A percentile compares a stretch with the other conserved stretches of the same genome.
phyloP scores from a whole-genome alignment of 2,329 filamentous ascomycete species.

The Monilinia laxa region DNA sequence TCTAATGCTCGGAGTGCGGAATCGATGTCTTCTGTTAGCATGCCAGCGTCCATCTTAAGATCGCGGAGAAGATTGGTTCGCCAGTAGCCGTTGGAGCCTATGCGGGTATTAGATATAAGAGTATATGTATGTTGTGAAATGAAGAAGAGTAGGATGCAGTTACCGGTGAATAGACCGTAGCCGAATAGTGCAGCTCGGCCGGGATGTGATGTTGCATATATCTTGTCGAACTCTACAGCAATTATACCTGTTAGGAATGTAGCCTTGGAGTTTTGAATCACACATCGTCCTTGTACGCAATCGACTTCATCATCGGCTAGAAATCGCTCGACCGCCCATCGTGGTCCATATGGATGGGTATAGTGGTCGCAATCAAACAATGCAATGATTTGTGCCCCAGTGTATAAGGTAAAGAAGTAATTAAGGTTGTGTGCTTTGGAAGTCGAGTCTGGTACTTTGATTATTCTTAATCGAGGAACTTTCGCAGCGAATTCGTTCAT shows the following conservation, averaged over 20 bases:
- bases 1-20: slow-evolving; percentile 46
- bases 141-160: not conserved
- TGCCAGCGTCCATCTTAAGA: slow-evolving; percentile 51
- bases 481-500: slow-evolving; percentile 42
- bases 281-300: slow-evolving; percentile 51
- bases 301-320: slow-evolving; percentile 45
- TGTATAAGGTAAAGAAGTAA: slow-evolving; percentile 48
- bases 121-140: not conserved
- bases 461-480: slow-evolving; percentile 45
- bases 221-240: slow-evolving; percentile 52
- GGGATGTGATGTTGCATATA: slow-evolving; percentile 52
- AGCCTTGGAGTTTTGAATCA: slow-evolving; percentile 49
- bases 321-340: slow-evolving; percentile 51
- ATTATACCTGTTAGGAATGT: slow-evolving; percentile 49
- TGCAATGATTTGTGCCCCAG: slow-evolving; percentile 47
- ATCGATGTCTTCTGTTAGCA: slow-evolving; percentile 53
- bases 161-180: slow-evolving; percentile 49
- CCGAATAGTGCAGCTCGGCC: slow-evolving; percentile 48
- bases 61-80: slow-evolving; percentile 45
- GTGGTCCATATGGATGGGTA: slow-evolving; percentile 49
- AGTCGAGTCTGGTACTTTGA: slow-evolving; percentile 50
- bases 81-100: slow-evolving; percentile 50
- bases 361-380: slow-evolving; percentile 53
- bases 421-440: slow-evolving; percentile 53
- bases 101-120: not conserved